These are phyloP conservation scores for Suhomyces wounanorum DNA, from an alignment of 1,139 yeast genomes.

Conservation along the genomic window DNA sequence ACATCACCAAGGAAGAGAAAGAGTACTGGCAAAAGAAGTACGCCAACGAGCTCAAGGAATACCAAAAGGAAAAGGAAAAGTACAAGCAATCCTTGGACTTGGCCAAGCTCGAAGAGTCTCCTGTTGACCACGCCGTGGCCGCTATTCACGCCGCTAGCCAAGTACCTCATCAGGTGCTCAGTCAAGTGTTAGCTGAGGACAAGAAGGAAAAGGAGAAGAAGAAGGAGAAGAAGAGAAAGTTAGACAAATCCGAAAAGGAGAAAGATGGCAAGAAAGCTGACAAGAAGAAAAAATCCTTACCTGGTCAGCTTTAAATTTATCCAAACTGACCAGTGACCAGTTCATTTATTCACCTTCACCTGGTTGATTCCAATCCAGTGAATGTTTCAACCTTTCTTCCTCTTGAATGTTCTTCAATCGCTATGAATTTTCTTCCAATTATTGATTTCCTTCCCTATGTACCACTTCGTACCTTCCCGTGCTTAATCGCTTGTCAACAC, in stretches of 20 bases:
- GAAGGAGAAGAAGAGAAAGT: slow-evolving; percentile 31
- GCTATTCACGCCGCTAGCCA: slow-evolving; percentile 16
- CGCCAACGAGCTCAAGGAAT: slow-evolving; percentile 60
- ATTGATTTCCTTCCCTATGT: background rate
- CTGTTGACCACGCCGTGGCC: slow-evolving; percentile 15
- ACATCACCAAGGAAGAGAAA: slow-evolving; percentile 65
- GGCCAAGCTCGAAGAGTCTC: slow-evolving; percentile 15
- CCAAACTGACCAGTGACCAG: too few relatives aligned
- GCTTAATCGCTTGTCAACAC: background rate
- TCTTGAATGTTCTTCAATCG: background rate
- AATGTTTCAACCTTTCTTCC: background rate
- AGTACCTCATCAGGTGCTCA: background rate
- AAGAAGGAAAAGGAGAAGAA: slow-evolving; percentile 20
- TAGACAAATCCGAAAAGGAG: slow-evolving; percentile 21
- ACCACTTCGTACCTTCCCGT: background rate
- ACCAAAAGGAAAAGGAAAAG: slow-evolving; percentile 63
- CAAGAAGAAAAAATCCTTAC: slow-evolving; percentile 10
- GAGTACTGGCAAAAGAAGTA: slow-evolving; percentile 76
- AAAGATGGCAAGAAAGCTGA: slow-evolving; percentile 17
- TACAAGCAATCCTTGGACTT: slow-evolving; percentile 54
- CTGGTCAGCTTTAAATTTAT: background rate
- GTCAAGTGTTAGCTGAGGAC: slow-evolving; percentile 6
- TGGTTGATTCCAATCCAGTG: background rate
- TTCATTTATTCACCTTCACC: background rate
- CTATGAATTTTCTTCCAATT: slow-evolving; percentile 1